phyloP scores from a whole-genome alignment of 306 rosid species.

The Gillenia trifoliata region DNA sequence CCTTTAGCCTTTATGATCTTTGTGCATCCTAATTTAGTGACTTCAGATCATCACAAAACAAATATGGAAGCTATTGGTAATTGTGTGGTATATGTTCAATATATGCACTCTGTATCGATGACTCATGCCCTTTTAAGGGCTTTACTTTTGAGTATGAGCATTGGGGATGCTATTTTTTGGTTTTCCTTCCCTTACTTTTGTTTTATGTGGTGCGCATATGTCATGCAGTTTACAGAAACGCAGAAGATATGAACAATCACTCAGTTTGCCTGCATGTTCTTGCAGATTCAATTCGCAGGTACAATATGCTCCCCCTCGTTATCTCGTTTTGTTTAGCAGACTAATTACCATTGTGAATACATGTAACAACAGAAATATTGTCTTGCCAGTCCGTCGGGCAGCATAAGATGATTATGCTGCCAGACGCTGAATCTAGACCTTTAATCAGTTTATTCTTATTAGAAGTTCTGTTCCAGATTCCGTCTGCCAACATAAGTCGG shows the following conservation, averaged over 20 bases:
- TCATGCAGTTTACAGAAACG: slow-evolving; percentile 80
- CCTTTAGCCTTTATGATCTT: background rate
- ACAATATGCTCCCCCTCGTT: slow-evolving; percentile 6
- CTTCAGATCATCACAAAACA: background rate
- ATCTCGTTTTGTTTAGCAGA: background rate
- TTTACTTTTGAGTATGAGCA: background rate
- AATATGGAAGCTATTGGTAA: background rate
- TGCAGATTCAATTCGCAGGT: slow-evolving; percentile 99
- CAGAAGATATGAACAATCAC: slow-evolving; percentile 97
- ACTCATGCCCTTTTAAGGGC: background rate
- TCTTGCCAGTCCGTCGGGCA: background rate
- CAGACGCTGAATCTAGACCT: background rate
- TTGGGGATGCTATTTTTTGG: background rate
- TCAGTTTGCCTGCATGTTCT: slow-evolving; percentile 89
- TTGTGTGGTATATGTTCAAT: background rate
- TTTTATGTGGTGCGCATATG: slow-evolving; percentile 18
- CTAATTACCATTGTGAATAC: slow-evolving; percentile 8
- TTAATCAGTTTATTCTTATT: background rate
- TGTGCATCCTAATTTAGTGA: background rate
- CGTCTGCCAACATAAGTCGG: background rate
- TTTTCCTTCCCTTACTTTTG: background rate
- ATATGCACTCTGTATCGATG: background rate
- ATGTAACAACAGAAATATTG: background rate
- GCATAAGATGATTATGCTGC: background rate
- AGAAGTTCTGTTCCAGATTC: background rate